These are phyloP conservation scores for Podaxis mareebaensis DNA, from an alignment of 768 basidiomycete genomes.

Conservation along the genomic window DNA sequence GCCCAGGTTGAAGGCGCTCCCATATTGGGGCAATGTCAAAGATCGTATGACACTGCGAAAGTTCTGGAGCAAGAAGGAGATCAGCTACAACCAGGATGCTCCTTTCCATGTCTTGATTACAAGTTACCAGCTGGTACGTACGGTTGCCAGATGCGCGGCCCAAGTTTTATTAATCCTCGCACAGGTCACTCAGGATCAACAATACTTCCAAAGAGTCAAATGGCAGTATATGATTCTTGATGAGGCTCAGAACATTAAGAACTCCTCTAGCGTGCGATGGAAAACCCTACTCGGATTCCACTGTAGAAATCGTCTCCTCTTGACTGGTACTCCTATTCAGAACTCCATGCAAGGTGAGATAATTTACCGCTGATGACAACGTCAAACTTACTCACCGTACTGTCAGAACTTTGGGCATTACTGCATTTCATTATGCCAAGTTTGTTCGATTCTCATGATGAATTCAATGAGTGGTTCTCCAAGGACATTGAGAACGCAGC, in stretches of 20 bases:
- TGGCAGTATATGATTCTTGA: slow-evolving; percentile 99
- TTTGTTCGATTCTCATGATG: slow-evolving; percentile 97
- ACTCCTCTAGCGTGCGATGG: slow-evolving; percentile 94
- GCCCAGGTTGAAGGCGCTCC: slow-evolving; percentile 88
- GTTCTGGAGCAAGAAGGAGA: slow-evolving; percentile 98
- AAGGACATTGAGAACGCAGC: slow-evolving; percentile 97
- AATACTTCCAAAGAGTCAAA: slow-evolving; percentile 95
- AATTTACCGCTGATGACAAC: background rate
- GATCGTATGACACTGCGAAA: slow-evolving; percentile 93
- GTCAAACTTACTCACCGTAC: slow-evolving; percentile 14
- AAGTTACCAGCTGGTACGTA: slow-evolving; percentile 89
- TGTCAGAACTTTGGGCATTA: slow-evolving; percentile 92
- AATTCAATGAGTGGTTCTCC: slow-evolving; percentile 99
- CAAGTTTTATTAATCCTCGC: background rate
- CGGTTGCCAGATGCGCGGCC: background rate
- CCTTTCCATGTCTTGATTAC: slow-evolving; percentile 97
- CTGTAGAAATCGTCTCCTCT: slow-evolving; percentile 89
- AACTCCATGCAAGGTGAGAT: slow-evolving; percentile 96
- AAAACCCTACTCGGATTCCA: slow-evolving; percentile 95
- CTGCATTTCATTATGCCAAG: slow-evolving; percentile 99
- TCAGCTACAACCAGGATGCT: slow-evolving; percentile 92
- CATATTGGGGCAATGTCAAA: slow-evolving; percentile 98
- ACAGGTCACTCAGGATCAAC: slow-evolving; percentile 93
- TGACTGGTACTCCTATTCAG: slow-evolving; percentile 98
- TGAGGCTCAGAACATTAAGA: slow-evolving; percentile 99